Percentiles rank a stretch among this genome's conserved stretches.
Evolutionary conservation across 2,329 filamentous ascomycete species (phyloP).

Genomic region (Epichloe scottii): DNA sequence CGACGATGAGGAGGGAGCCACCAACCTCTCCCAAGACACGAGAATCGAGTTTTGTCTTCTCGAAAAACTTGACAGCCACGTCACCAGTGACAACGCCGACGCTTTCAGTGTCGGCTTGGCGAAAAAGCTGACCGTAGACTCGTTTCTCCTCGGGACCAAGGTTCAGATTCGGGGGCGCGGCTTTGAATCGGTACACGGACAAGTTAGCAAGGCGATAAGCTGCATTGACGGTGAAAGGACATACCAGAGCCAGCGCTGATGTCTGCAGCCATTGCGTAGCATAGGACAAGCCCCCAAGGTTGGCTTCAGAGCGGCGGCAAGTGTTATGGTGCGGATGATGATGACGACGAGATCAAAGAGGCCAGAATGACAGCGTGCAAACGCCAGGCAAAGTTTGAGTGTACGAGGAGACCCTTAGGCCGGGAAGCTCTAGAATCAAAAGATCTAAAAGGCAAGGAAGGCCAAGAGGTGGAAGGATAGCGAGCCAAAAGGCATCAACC

Average conservation of each 20-base stretch:
- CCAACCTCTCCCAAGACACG: slow-evolving; percentile 76
- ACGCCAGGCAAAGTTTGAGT: too few relatives aligned
- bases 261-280: slow-evolving; percentile 14
- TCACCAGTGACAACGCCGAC: slow-evolving; percentile 93
- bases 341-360: not conserved
- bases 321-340: not conserved
- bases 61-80: slow-evolving; percentile 93
- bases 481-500: not conserved
- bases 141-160: slow-evolving; percentile 86
- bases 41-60: slow-evolving; percentile 82
- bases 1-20: slow-evolving; percentile 8
- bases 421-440: too few relatives aligned
- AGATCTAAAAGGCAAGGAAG: not conserved
- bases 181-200: slow-evolving; percentile 18
- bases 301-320: not conserved
- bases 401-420: too few relatives aligned
- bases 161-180: slow-evolving; percentile 62
- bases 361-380: too few relatives aligned
- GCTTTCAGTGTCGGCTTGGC: slow-evolving; percentile 80
- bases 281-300: not conserved
- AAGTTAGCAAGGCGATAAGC: slow-evolving; percentile 7
- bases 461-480: not conserved
- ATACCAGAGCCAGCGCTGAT: slow-evolving; percentile 13
- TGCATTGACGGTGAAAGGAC: not conserved
- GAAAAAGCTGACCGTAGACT: slow-evolving; percentile 84